Conservation (phyloP, 441 rosid genomes). For the Adansonia gregorii region DNA sequence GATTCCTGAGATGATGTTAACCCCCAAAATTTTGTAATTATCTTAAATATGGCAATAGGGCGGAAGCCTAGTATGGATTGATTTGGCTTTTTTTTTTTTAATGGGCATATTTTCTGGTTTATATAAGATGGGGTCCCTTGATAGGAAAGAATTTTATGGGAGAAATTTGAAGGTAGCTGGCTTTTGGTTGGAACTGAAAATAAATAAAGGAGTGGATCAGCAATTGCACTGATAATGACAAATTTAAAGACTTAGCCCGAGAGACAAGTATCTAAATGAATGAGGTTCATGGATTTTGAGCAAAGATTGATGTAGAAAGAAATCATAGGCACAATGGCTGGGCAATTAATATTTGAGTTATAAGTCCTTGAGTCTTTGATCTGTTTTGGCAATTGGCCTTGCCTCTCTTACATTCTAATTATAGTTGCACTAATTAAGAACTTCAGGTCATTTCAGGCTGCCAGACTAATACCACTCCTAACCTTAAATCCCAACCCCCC, state of each 20-base stretch:
- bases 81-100: background rate
- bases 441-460: too few relatives aligned
- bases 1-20: constrained; percentile 17
- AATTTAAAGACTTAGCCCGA: background rate
- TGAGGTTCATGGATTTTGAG: background rate
- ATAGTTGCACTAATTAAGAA: background rate
- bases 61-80: background rate
- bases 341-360: background rate
- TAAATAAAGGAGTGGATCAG: background rate
- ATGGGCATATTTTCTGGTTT: constrained; percentile 6
- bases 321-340: background rate
- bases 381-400: too few relatives aligned
- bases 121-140: background rate
- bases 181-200: background rate
- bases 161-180: background rate
- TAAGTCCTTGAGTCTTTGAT: too few relatives aligned
- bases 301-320: background rate
- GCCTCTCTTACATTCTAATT: too few relatives aligned
- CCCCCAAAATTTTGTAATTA: background rate
- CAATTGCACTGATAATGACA: constrained; percentile 12
- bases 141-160: background rate
- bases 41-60: background rate
- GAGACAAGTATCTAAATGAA: background rate
- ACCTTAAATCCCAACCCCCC: too few relatives aligned
- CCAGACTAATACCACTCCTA: too few relatives aligned